phyloP scores from a whole-genome alignment of 2,329 filamentous ascomycete genomes.

The Neonectria hederae region DNA sequence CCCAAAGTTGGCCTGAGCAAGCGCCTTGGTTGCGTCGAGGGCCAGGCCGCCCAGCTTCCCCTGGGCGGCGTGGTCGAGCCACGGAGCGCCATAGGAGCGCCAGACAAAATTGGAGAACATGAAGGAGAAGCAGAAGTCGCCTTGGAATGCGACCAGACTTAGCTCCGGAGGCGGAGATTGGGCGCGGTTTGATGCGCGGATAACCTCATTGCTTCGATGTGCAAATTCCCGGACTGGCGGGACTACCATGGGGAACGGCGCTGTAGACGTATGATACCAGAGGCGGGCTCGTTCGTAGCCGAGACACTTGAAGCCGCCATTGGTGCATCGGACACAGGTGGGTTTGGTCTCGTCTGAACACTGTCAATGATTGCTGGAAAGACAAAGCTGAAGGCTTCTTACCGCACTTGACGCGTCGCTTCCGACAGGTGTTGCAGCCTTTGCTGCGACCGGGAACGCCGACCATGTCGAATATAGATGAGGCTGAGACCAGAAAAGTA shows the following conservation, averaged over 20 bases:
- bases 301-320: slow-evolving; percentile 20
- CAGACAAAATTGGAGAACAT: slow-evolving; percentile 35
- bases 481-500: not conserved
- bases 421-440: slow-evolving; percentile 34
- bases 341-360: slow-evolving; percentile 19
- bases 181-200: not conserved
- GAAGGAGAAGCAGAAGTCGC: slow-evolving; percentile 32
- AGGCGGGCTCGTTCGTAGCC: slow-evolving; percentile 19
- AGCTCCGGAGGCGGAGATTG: slow-evolving; percentile 28
- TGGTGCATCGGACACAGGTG: slow-evolving; percentile 20
- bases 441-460: slow-evolving; percentile 34
- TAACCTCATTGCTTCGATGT: not conserved
- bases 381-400: not conserved
- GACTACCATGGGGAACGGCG: slow-evolving; percentile 7
- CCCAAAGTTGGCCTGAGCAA: slow-evolving; percentile 23
- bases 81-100: slow-evolving; percentile 28
- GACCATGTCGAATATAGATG: slow-evolving; percentile 12
- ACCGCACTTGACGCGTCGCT: slow-evolving; percentile 32
- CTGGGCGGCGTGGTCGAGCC: slow-evolving; percentile 29
- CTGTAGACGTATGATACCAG: slow-evolving; percentile 22
- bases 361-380: not conserved
- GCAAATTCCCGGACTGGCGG: not conserved
- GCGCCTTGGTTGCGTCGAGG: slow-evolving; percentile 22
- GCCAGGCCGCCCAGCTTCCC: slow-evolving; percentile 28
- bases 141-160: slow-evolving; percentile 30